Conservation (phyloP, 805 yeast species). For the Starmerella asiatica region DNA sequence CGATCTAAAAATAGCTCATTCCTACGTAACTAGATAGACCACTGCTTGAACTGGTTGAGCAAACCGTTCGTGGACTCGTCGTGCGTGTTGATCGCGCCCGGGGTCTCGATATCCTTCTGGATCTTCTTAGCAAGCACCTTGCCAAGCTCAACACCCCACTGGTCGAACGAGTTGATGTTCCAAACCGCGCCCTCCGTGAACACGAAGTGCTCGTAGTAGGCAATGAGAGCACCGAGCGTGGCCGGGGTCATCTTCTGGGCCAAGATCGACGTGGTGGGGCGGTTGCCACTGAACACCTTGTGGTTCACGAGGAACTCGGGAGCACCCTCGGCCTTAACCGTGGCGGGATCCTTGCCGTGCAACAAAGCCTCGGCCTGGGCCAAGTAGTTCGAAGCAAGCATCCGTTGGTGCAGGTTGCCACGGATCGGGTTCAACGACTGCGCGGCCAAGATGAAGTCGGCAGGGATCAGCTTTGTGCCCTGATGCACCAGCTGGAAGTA, state of each 20-base stretch:
- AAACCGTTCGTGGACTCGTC: conserved; percentile 85
- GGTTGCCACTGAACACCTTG: conserved; percentile 93
- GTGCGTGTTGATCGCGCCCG: conserved; percentile 46
- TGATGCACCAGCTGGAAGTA: conserved; percentile 99
- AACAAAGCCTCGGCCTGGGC: conserved; percentile 97
- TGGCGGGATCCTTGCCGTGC: conserved; percentile 74
- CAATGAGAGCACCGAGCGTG: conserved; percentile 87
- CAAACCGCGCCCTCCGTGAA: conserved; percentile 98
- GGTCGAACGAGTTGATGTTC: conserved; percentile 99
- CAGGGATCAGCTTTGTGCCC: conserved; percentile 94
- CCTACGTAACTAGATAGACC: too few species aligned
- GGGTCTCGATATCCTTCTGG: conserved; percentile 70
- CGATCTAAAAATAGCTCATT: too few species aligned
- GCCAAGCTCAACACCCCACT: conserved; percentile 99
- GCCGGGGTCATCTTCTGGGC: conserved; percentile 96
- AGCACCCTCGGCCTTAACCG: conserved; percentile 82
- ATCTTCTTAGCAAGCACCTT: conserved; percentile 94
- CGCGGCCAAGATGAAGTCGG: conserved; percentile 95
- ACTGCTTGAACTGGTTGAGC: conserved; percentile 87
- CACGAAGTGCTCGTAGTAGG: conserved; percentile 94
- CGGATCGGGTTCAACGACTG: conserved; percentile 96
- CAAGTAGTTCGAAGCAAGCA: conserved; percentile 98
- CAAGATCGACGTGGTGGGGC: conserved; percentile 96
- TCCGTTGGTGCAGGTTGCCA: conserved; percentile 83
- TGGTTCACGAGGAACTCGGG: conserved; percentile 80